A percentile compares a stretch with the other conserved stretches of the same genome.
These are phyloP conservation scores for Arthrinium puccinioides DNA, from an alignment of 2,329 filamentous ascomycete species.

Conservation along the genomic window DNA sequence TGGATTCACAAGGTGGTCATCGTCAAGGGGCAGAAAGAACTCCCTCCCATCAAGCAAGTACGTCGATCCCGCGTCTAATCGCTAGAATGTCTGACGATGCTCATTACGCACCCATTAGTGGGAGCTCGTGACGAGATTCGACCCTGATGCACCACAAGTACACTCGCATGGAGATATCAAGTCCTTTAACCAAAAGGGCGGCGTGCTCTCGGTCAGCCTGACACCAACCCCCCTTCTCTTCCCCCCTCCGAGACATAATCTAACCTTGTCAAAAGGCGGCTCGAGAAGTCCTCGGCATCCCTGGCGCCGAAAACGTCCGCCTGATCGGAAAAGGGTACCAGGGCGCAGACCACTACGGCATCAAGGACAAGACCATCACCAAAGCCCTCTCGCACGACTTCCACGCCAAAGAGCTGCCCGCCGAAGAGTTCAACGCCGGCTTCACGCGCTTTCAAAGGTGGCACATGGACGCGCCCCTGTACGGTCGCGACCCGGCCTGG, in stretches of 20 bases:
- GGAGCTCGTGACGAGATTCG: conserved; percentile 35
- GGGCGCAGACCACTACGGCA: conserved; percentile 34
- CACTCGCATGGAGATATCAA: conserved; percentile 34
- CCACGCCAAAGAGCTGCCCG: conserved; percentile 24
- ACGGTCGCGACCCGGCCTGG: conserved; percentile 31
- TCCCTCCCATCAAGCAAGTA: conserved; percentile 30
- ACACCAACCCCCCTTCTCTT: no score
- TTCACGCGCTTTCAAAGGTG: conserved; percentile 38
- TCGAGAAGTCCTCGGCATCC: conserved; percentile 27
- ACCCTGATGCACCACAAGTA: conserved; percentile 30
- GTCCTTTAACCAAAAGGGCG: conserved; percentile 31
- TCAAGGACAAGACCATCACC: conserved; percentile 26
- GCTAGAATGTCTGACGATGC: no score
- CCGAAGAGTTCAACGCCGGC: conserved; percentile 28
- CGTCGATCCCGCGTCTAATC: not conserved
- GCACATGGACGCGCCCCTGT: conserved; percentile 41
- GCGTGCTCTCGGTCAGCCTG: conserved; percentile 26
- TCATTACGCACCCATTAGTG: no score
- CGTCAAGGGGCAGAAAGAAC: conserved; percentile 32
- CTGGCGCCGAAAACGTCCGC: conserved; percentile 34
- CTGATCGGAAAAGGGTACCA: conserved; percentile 38
- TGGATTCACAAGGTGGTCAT: conserved; percentile 36
- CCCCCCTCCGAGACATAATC: no score
- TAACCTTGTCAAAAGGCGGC: conserved; percentile 12
- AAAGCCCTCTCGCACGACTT: conserved; percentile 27